phyloP scores from a whole-genome alignment of 2,329 filamentous ascomycete genomes.

The Beauveria caledonica region DNA sequence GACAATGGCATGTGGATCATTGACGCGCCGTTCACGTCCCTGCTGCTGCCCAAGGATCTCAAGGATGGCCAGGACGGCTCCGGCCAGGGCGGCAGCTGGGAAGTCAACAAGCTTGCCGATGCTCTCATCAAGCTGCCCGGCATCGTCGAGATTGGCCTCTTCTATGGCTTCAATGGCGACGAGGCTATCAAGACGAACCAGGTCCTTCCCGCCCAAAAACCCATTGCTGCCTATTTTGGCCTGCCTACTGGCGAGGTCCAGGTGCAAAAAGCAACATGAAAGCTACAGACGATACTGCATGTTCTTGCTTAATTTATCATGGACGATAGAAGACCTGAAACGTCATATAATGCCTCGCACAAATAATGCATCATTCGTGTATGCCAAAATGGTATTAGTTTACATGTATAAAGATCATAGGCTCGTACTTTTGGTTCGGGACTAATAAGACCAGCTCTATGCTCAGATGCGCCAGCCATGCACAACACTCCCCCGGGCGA shows the following conservation, averaged over 20 bases:
- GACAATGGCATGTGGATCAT: conserved; percentile 67
- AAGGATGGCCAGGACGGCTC: conserved; percentile 40
- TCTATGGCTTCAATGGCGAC: conserved; percentile 71
- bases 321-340: background rate
- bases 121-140: conserved; percentile 75
- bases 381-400: conserved; percentile 10
- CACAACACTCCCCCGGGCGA: background rate
- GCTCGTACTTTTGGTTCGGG: conserved; percentile 7
- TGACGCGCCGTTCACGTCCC: conserved; percentile 76
- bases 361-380: background rate
- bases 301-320: background rate
- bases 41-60: conserved; percentile 55
- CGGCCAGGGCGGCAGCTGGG: conserved; percentile 58
- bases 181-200: conserved; percentile 48
- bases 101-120: conserved; percentile 65
- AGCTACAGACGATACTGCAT: background rate
- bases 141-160: conserved; percentile 86
- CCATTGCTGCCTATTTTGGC: conserved; percentile 90
- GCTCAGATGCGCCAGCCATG: conserved; percentile 7
- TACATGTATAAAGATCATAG: conserved; percentile 12
- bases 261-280: conserved; percentile 26
- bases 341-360: background rate
- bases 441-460: conserved; percentile 10
- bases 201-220: conserved; percentile 71
- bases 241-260: conserved; percentile 68